Evolutionary conservation across 2,329 filamentous ascomycete genomes (phyloP).

Genomic region (Camptophora hylomeconis): DNA sequence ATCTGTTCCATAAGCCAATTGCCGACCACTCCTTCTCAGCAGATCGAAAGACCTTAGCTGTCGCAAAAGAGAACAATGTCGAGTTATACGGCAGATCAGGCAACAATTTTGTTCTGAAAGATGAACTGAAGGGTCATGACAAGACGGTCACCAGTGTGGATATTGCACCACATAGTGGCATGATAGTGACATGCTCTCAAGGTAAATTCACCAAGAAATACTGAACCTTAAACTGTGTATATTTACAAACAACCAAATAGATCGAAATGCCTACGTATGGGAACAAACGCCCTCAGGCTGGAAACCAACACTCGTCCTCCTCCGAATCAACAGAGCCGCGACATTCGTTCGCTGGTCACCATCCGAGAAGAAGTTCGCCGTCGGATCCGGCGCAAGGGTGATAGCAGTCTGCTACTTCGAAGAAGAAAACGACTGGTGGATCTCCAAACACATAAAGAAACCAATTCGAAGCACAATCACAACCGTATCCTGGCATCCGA

Average conservation of each 20-base stretch:
- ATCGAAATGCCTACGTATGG: constrained; percentile 97
- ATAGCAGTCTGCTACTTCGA: constrained; percentile 98
- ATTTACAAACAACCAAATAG: constrained; percentile 33
- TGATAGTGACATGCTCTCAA: constrained; percentile 96
- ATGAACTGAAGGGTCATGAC: constrained; percentile 91
- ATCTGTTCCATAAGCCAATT: constrained; percentile 92
- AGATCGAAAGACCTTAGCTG: constrained; percentile 76
- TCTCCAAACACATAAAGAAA: constrained; percentile 98
- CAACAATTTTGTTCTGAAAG: constrained; percentile 66
- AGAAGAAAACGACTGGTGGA: constrained; percentile 99
- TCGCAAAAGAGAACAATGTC: constrained; percentile 78
- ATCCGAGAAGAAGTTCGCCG: constrained; percentile 92
- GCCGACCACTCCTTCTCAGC: constrained; percentile 97
- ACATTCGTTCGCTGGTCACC: constrained; percentile 97
- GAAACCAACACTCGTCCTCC: constrained; percentile 91
- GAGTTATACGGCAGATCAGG: constrained; percentile 72
- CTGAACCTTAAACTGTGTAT: constrained; percentile 3
- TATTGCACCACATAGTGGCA: constrained; percentile 78
- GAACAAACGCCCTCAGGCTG: constrained; percentile 84
- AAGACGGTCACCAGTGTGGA: constrained; percentile 95
- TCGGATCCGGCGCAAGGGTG: constrained; percentile 86
- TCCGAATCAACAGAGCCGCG: constrained; percentile 91
- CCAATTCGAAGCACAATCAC: constrained; percentile 96
- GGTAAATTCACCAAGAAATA: constrained; percentile 38
- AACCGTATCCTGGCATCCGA: constrained; percentile 90